A percentile compares a stretch with the other conserved stretches of the same genome.
Conservation (phyloP, 176 grass and related monocot genomes). For the Guadua angustifolia region DNA sequence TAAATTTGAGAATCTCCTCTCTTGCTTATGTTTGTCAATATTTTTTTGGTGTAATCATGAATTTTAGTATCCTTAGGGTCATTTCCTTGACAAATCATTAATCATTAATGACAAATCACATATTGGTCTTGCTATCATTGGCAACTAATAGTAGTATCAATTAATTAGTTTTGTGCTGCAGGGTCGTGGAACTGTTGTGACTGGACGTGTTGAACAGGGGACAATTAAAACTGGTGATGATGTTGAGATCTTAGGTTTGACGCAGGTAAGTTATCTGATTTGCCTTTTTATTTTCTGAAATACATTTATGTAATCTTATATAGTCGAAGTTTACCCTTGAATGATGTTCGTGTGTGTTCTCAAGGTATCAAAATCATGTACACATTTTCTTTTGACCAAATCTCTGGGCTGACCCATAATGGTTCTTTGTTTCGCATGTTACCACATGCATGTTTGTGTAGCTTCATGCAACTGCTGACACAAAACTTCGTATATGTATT, state of each 20-base stretch:
- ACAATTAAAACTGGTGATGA: conserved; percentile 97
- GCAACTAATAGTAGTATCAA: not conserved
- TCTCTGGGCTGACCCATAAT: not conserved
- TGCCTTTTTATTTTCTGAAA: not conserved
- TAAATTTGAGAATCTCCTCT: not conserved
- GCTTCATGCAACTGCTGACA: not conserved
- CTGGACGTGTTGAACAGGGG: conserved; percentile 91
- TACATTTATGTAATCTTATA: not conserved
- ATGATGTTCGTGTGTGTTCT: not conserved
- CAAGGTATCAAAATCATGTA: not conserved
- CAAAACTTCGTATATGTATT: not conserved
- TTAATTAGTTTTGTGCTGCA: conserved; percentile 40
- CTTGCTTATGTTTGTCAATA: not conserved
- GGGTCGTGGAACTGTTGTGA: conserved; percentile 98
- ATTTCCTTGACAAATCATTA: not conserved
- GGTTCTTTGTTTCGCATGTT: not conserved
- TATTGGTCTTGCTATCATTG: conserved; percentile 15
- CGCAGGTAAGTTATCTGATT: conserved; percentile 53
- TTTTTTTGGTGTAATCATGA: not conserved
- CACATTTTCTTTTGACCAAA: not conserved
- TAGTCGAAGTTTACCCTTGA: not conserved
- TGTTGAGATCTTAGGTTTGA: conserved; percentile 88
- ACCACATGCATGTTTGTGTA: not conserved
- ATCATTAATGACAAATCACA: not conserved
- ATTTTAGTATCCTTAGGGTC: not conserved